These are phyloP conservation scores for Epichloe amarillans DNA, from an alignment of 2,329 filamentous ascomycete species.

Conservation along the genomic window DNA sequence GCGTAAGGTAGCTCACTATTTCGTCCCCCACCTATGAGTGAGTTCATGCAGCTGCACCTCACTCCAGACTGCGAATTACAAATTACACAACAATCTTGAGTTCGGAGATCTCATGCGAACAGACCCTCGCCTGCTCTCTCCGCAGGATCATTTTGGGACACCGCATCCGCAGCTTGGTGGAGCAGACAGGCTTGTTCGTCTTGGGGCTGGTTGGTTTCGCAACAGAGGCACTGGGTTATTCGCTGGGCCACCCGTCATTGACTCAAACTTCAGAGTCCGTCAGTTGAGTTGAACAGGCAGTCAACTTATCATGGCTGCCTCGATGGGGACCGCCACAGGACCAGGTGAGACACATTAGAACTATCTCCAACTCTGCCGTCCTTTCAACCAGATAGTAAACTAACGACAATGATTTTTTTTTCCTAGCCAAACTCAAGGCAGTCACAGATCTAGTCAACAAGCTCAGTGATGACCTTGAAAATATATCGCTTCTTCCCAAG, in stretches of 20 bases:
- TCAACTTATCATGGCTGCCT: slow-evolving; percentile 12
- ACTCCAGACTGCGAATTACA: too few relatives aligned
- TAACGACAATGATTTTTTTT: slow-evolving; percentile 7
- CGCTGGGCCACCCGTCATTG: neutral
- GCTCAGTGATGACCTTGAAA: slow-evolving; percentile 48
- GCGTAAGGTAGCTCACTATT: too few relatives aligned
- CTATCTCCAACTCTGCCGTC: slow-evolving; percentile 4
- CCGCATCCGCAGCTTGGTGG: neutral
- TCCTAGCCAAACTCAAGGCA: slow-evolving; percentile 51
- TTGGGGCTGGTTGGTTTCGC: neutral
- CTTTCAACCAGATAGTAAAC: neutral
- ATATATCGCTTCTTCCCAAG: slow-evolving; percentile 42
- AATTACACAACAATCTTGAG: too few relatives aligned
- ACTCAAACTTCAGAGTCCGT: neutral
- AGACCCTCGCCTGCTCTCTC: neutral
- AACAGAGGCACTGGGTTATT: neutral
- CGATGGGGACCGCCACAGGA: slow-evolving; percentile 24
- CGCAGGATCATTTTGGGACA: neutral
- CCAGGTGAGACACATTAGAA: slow-evolving; percentile 22
- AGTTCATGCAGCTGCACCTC: too few relatives aligned
- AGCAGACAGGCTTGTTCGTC: neutral
- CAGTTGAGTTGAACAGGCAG: neutral
- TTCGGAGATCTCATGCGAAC: neutral
- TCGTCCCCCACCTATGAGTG: too few relatives aligned
- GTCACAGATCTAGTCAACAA: slow-evolving; percentile 51